Evolutionary conservation across 495 filamentous ascomycete species (phyloP).

Genomic region (Aeminium ludgeri): DNA sequence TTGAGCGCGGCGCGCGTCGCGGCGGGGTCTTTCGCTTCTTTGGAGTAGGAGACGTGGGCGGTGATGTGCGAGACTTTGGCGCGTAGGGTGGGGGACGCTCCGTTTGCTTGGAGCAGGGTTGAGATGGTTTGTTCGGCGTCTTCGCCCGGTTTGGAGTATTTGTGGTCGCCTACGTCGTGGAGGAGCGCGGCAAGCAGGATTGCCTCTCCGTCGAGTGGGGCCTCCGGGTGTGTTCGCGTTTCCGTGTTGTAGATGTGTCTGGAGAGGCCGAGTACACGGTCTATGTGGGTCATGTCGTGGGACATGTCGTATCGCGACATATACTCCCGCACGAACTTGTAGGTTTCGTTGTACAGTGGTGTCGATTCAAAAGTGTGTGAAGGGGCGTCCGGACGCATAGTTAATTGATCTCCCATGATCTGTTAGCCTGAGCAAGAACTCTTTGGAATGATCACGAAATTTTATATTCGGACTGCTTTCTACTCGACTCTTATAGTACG

Average conservation of each 20-base stretch:
- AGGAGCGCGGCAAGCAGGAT: conserved; percentile 61
- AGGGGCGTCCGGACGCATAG: not conserved
- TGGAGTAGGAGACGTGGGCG: conserved; percentile 58
- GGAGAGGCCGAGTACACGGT: conserved; percentile 60
- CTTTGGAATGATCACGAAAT: too few relatives aligned
- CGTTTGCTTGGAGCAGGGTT: conserved; percentile 39
- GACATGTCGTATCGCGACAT: conserved; percentile 73
- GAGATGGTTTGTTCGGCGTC: conserved; percentile 37
- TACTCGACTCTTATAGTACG: too few relatives aligned
- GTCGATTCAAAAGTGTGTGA: conserved; percentile 11
- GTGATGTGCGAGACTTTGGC: conserved; percentile 49
- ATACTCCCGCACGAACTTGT: conserved; percentile 43
- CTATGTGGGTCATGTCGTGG: conserved; percentile 71
- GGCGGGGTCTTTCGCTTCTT: conserved; percentile 39
- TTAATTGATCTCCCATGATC: too few relatives aligned
- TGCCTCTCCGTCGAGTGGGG: conserved; percentile 20
- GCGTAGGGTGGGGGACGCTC: conserved; percentile 38
- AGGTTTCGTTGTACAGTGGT: conserved; percentile 9
- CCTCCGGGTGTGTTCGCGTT: conserved; percentile 18
- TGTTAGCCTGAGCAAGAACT: too few relatives aligned
- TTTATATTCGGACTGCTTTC: too few relatives aligned
- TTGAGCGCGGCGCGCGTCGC: conserved; percentile 35
- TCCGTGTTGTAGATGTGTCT: conserved; percentile 38
- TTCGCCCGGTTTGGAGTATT: conserved; percentile 43
- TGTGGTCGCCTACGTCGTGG: conserved; percentile 77